phyloP scores from a whole-genome alignment of 441 rosid genomes.

The Pelargonium australe region DNA sequence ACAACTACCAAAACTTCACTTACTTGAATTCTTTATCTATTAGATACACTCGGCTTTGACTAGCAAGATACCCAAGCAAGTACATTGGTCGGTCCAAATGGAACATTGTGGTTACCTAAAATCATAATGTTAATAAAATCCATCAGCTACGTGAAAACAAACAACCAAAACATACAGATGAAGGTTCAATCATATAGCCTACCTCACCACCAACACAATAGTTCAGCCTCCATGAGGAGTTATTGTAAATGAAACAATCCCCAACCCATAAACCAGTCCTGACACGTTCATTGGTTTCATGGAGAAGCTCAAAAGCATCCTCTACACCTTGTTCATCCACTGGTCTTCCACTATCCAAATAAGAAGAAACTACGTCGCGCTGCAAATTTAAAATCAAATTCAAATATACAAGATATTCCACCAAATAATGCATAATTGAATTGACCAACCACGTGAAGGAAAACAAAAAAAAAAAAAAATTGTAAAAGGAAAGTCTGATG shows the following conservation, averaged over 20 bases:
- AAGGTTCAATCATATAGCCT: constrained; percentile 20
- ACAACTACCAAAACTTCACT: constrained; percentile 23
- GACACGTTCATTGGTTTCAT: constrained; percentile 94
- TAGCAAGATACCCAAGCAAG: constrained; percentile 93
- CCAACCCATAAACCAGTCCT: constrained; percentile 99
- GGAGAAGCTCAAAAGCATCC: constrained; percentile 97
- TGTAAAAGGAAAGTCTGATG: neutral
- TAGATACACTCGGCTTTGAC: constrained; percentile 88
- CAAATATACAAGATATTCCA: constrained; percentile 17
- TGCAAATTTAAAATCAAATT: constrained; percentile 34
- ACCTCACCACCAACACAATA: constrained; percentile 99
- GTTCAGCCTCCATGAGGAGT: constrained; percentile 95
- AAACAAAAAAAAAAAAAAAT: neutral
- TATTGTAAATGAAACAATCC: constrained; percentile 95
- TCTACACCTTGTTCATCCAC: constrained; percentile 96
- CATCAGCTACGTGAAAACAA: constrained; percentile 12
- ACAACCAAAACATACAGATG: constrained; percentile 4
- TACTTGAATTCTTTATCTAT: constrained; percentile 99
- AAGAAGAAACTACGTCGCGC: constrained; percentile 81
- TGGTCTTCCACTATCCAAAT: constrained; percentile 75
- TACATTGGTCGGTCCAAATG: constrained; percentile 99
- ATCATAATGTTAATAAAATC: constrained; percentile 13
- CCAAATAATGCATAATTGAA: constrained; percentile 2
- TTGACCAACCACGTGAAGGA: neutral
- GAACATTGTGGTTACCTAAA: constrained; percentile 91